Evolutionary conservation across 2,329 filamentous ascomycete species (phyloP), one percentile per base, ranked within the genome.

Genomic region (Blastomyces silverae): DNA sequence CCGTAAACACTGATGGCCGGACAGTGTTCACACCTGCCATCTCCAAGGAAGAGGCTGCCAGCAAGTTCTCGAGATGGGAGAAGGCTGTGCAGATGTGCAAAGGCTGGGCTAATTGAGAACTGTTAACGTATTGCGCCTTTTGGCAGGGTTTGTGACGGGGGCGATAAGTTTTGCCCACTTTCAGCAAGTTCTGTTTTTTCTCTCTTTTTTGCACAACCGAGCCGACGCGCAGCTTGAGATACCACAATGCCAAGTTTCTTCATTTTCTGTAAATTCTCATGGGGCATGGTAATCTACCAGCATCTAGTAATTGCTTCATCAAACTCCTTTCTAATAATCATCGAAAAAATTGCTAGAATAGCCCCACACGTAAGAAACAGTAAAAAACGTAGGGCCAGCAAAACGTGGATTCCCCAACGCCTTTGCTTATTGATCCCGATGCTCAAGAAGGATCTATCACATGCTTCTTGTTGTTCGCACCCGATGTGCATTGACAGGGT

Each of bases 31-130:
- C 84, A 70, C 90, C 91, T 0, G 78, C 84, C 67, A 85, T 90
- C 65, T 79, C 81, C 59, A 76, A 80, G 67, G 80, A 84, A 66
- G 82, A 85, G 70, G 85, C 87, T 65, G 76, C 76, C 42, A 82
- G 81, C 72, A 85, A 88, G 78, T 91, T 91, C 72, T 82, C 81
- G 69, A 84, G 84, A 69, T 93, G 90, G 90, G 83, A 86, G 70
- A 87, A 89, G 76, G 90, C 90, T 0, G 90, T 93, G 39, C 80
- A 89, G 74, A 92, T 92, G 89, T 89, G 86, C 71, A 86, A 82
- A 72, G 90, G 90, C 34, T 93, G 90, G 89, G 69, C 63, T 25
- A 42, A 61, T 50, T 42, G 59, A 44, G 13, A 44, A 17, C 53
- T 4, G 22, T 56, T 7, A n/a, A 56, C n/a, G 31, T 56, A 42